Evolutionary conservation across 441 rosid genomes (phyloP), one percentile per base, ranked within the genome.

Genomic region (Eugenia klotzschiana): DNA sequence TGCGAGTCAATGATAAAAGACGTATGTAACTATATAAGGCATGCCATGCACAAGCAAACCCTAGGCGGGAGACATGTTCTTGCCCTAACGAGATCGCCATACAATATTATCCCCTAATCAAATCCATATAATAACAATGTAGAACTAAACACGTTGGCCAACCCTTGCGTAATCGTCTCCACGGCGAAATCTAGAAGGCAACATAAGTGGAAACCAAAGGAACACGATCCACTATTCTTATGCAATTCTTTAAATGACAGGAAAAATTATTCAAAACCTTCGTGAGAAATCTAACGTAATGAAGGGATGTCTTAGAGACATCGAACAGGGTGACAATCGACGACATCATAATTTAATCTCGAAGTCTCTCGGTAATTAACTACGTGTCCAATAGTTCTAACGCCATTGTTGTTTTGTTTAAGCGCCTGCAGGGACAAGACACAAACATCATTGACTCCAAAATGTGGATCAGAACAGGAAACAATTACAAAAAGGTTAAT

Each of bases 41-140:
- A 91, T 88, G 86, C 72, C 83, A 80, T 85, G 89, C 85, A 87
- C 84, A 89, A 88, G 88, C 85, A 89, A 84, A 79, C 89, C 90
- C 84, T 81, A 79, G 80, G 85, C 56, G 82, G 60, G 83, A 72
- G 88, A 91, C 93, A 92, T 64, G 89, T 89, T 88, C 87, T 90
- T 89, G 79, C 88, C 88, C 73, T 82, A 84, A 84, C 64, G 11
- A 37, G 83, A 79, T 7, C 18, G 43, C 27, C 81, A 83, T 82
- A 87, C 82, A 87, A 84, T 82, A 88, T 33, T 22, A 51, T 69
- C 37, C n/a, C 73, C 56, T 7, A n/a, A 23, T 81, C 54, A 27
- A 72, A 72, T 50, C 53, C 37, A 52, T 23, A 50, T 69, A 52
- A 27, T 22, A 6, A 23, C 37, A 46, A 41, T 4, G 54, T 15